Evolutionary conservation across 225 moss, liverwort and hornwort genomes (phyloP).

Genomic region (Neckera pumila): DNA sequence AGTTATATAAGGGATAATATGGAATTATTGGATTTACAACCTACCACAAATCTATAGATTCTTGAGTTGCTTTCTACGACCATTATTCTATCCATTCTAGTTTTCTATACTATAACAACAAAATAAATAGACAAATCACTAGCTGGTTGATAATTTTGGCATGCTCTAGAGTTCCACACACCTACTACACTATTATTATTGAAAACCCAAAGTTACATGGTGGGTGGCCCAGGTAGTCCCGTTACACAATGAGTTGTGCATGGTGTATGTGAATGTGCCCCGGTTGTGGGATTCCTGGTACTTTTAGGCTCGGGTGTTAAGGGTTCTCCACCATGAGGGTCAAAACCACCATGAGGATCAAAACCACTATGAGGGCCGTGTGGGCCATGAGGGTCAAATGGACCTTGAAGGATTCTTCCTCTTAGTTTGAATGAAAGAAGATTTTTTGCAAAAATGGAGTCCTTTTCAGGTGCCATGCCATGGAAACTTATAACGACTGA

Average conservation of each 20-base stretch:
- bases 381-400: background rate
- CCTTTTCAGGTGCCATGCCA: rapidly evolving
- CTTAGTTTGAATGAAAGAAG: no score
- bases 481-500: background rate
- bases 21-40: background rate
- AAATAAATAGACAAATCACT: background rate
- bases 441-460: background rate
- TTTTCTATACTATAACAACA: background rate
- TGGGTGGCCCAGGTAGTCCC: background rate
- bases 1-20: background rate
- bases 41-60: background rate
- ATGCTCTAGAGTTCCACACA: background rate
- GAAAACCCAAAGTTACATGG: no score
- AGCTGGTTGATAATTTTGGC: background rate
- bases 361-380: background rate
- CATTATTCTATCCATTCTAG: background rate
- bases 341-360: background rate
- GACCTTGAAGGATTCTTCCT: no score
- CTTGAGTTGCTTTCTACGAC: background rate
- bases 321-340: background rate
- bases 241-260: background rate
- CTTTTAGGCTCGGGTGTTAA: background rate
- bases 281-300: background rate
- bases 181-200: no score
- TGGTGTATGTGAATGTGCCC: background rate